phyloP scores from a whole-genome alignment of 2,329 filamentous ascomycete genomes.

The Graphilbum fragrans region DNA sequence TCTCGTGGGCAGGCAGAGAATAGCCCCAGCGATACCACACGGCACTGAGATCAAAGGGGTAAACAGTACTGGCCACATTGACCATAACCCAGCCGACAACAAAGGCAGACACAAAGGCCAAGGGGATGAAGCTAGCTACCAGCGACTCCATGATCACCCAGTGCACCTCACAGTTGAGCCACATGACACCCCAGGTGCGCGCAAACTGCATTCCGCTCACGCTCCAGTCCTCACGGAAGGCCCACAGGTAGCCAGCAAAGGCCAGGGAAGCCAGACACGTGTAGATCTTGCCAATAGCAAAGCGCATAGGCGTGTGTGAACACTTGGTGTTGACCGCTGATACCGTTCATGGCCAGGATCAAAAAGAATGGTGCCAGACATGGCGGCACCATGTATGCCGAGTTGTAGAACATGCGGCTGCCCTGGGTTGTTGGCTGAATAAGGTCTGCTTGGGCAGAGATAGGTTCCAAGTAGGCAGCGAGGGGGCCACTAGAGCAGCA shows the following conservation, averaged over 20 bases:
- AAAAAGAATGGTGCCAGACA: constrained; percentile 21
- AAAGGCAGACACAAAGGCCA: not conserved
- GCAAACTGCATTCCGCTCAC: constrained; percentile 19
- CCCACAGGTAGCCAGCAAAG: constrained; percentile 29
- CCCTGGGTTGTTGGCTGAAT: constrained; percentile 22
- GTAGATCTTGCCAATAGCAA: constrained; percentile 17
- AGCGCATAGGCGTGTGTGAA: constrained; percentile 13
- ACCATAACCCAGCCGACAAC: constrained; percentile 28
- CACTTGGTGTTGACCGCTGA: constrained; percentile 10
- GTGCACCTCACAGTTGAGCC: constrained; percentile 18
- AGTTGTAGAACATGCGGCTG: constrained; percentile 22
- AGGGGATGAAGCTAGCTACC: constrained; percentile 1
- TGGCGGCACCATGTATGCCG: constrained; percentile 23
- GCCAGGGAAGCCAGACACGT: constrained; percentile 23
- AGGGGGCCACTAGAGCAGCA: not conserved
- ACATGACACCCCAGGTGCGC: constrained; percentile 18
- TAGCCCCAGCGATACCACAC: constrained; percentile 27
- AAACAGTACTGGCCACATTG: constrained; percentile 27
- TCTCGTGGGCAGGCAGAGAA: constrained; percentile 24
- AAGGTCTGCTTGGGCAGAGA: constrained; percentile 13
- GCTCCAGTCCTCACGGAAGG: constrained; percentile 27
- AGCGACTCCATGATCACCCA: constrained; percentile 1
- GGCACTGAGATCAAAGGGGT: constrained; percentile 28
- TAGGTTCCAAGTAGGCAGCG: constrained; percentile 20
- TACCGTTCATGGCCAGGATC: constrained; percentile 16